Evolutionary conservation across 2,329 filamentous ascomycete genomes (phyloP).

Genomic region (Xylariales sp.): DNA sequence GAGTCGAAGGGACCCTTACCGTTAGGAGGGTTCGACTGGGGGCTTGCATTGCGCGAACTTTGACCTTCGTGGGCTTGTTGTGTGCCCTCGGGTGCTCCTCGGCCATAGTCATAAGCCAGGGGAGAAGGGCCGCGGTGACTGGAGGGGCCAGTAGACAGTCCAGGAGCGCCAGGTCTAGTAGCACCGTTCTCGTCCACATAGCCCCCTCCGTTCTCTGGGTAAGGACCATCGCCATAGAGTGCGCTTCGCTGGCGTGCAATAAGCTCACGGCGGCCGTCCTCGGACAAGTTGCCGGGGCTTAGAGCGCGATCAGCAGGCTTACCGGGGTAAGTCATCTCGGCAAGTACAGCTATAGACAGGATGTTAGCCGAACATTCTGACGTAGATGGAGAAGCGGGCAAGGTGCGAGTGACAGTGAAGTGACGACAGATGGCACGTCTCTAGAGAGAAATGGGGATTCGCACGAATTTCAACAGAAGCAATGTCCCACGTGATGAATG

Average conservation of each 20-base stretch:
- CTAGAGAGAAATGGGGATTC: not conserved
- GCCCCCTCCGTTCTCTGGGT: slow-evolving; percentile 61
- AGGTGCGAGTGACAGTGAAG: not conserved
- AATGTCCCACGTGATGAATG: slow-evolving; percentile 1
- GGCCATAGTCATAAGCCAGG: slow-evolving; percentile 64
- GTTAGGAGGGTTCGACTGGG: slow-evolving; percentile 59
- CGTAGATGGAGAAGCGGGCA: not conserved
- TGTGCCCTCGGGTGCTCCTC: slow-evolving; percentile 36
- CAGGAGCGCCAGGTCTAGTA: slow-evolving; percentile 61
- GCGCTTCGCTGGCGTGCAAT: slow-evolving; percentile 94
- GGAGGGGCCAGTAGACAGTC: slow-evolving; percentile 56
- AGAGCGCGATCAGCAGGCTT: slow-evolving; percentile 85
- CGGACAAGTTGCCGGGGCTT: slow-evolving; percentile 80
- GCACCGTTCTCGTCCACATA: slow-evolving; percentile 65
- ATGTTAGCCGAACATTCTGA: slow-evolving; percentile 10
- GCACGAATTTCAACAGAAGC: slow-evolving; percentile 7
- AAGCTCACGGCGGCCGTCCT: slow-evolving; percentile 92
- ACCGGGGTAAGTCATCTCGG: slow-evolving; percentile 44
- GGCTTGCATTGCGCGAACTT: slow-evolving; percentile 71
- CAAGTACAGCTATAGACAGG: slow-evolving; percentile 44
- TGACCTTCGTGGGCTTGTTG: slow-evolving; percentile 44
- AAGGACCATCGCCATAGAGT: slow-evolving; percentile 74
- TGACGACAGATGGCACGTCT: not conserved
- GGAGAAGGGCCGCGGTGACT: slow-evolving; percentile 75
- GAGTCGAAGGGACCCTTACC: slow-evolving; percentile 60